Base-by-base conservation (phyloP, 75 land plant species). In the Picea glauca region DNA sequence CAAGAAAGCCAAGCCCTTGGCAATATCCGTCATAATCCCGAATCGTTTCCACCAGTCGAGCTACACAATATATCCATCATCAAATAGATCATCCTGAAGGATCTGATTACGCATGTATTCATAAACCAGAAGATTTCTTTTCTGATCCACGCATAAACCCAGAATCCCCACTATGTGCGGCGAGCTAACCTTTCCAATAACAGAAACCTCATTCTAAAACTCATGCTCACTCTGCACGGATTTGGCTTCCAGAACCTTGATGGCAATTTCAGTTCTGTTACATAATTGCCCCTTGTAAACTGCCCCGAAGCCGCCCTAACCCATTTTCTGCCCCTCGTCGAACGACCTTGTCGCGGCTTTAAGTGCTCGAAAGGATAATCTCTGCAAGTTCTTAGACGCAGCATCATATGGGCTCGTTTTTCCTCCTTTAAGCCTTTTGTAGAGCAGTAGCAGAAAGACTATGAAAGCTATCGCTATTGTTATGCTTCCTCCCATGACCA, bases 191-290 rank as follows among this genome's bases (percentile, higher is more conserved):
- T 63, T 79, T 13, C 85, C 82, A 13, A 94, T 87, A 18, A 97
- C 81, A 21, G 89, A 78, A 46, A 97, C 83, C 87, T 97, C 99
- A 84, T 91, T 97, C 75, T 91, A 91, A 77, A 97, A 97, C 80
- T 95, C 99, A 50, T 91, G 79, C 86, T 97, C 99, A 15, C 96
- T 93, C 77, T 94, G 99, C 58, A 97, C 79, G 1, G 99, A 91
- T 11, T 87, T 89, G 11, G 90, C 76, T 76, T 94, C 98, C 81
- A 97, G 88, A 23, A 84, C 84, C 84, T 97, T 94, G 21, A 97
- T 94, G 26, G 99, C 98, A 56, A 94, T 63, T 12, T 80, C 64
- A 46, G 81, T 38, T 23, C 84, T 83, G 4, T 14, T 18, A 13
- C 65, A 78, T 21, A 92, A 92, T 12, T 58, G 32, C 26, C 26